These are phyloP conservation scores for Neoscytalidium dimidiatum DNA, from an alignment of 2,329 filamentous ascomycete species.

Conservation along the genomic window DNA sequence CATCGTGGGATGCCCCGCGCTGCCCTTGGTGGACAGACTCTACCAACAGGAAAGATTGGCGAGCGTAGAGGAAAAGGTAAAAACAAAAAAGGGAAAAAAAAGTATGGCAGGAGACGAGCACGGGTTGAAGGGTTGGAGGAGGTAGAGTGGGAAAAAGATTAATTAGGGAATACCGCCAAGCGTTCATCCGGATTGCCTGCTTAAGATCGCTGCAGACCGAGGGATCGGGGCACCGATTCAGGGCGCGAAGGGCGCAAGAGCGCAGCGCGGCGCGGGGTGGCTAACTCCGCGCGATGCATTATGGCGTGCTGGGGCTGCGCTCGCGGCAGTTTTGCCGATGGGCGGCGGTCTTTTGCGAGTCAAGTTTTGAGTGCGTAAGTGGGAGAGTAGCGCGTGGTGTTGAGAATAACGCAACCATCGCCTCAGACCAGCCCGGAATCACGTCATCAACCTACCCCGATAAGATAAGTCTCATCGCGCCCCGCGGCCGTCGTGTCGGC, in stretches of 20 bases:
- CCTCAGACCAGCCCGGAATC: slow-evolving; percentile 6
- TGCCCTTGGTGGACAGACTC: background rate
- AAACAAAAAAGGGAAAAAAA: background rate
- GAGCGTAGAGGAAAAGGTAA: background rate
- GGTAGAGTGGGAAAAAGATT: background rate
- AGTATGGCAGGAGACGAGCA: background rate
- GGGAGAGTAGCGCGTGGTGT: background rate
- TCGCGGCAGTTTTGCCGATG: background rate
- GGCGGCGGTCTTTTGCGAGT: too few relatives aligned
- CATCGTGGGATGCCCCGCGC: background rate
- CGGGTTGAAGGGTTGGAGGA: background rate
- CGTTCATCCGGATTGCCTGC: slow-evolving; percentile 1
- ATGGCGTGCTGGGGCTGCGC: background rate
- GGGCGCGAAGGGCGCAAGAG: background rate
- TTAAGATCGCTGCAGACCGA: background rate
- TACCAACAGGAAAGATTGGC: background rate
- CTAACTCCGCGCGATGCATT: background rate
- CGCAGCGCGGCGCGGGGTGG: background rate
- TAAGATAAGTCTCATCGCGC: background rate
- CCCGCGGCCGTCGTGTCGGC: background rate
- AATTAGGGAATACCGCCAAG: background rate
- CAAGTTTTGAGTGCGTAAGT: background rate
- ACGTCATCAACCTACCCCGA: slow-evolving; percentile 2
- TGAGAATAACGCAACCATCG: slow-evolving; percentile 7
- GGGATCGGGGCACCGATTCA: background rate